phyloP scores from a whole-genome alignment of 2,329 filamentous ascomycete species.

The Fusarium chuoi region DNA sequence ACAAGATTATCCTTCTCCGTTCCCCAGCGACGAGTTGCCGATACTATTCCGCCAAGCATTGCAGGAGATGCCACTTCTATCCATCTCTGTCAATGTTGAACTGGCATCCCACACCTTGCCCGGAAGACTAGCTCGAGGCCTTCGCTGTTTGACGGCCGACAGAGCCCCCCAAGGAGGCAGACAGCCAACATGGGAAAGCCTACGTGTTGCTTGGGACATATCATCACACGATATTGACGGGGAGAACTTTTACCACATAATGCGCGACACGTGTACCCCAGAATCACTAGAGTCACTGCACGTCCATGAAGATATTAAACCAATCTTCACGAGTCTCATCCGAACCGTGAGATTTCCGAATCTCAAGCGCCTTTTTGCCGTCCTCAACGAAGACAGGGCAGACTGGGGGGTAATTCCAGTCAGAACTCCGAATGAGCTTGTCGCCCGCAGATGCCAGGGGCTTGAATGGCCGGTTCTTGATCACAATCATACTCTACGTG shows the following conservation, averaged over 20 bases:
- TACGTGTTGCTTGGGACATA: background rate
- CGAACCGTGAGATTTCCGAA: background rate
- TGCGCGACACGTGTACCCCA: background rate
- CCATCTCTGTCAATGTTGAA: background rate
- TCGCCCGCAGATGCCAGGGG: background rate
- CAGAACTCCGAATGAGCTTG: background rate
- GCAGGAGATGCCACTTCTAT: background rate
- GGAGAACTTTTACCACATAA: background rate
- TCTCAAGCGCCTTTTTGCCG: background rate
- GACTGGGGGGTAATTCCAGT: background rate
- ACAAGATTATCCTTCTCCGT: background rate
- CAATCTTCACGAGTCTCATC: background rate
- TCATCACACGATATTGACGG: background rate
- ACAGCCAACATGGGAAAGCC: background rate
- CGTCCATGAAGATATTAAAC: background rate
- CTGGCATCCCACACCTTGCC: background rate
- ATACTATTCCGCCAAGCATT: background rate
- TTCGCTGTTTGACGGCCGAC: background rate
- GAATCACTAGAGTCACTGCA: background rate
- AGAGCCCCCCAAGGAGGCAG: background rate
- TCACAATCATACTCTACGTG: background rate
- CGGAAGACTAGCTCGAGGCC: background rate
- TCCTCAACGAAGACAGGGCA: background rate
- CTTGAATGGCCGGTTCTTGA: background rate
- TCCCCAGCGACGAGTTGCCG: background rate